Evolutionary conservation across 2,329 filamentous ascomycete species (phyloP), one percentile per base, ranked within the genome.

Genomic region (Zymoseptoria ardabiliae): DNA sequence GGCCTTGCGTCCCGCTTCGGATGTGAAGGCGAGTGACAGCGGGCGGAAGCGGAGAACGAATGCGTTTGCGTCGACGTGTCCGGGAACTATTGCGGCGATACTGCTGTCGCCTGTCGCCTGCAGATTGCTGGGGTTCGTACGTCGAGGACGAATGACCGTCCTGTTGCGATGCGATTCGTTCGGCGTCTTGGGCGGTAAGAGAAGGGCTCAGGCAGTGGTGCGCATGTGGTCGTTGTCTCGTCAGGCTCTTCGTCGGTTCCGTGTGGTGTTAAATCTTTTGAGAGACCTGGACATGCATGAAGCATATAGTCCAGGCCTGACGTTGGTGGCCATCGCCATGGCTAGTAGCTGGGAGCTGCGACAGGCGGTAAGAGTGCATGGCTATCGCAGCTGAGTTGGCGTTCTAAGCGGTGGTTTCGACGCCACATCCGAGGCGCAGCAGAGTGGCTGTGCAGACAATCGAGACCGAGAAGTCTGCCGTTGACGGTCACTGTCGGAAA

Each of bases 21-120:
- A 51, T 51, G 50, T 21, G 11, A 17, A 21, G 19, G 45, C 45
- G 50, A 51, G 22, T 51, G 22, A 21, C 50, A 51, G 50, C 50
- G 50, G 50, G 50, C 20, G 50, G 20, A 21, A 51, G 50, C 50
- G 22, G 50, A 51, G 50, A 22, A 19, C 50, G 20, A 23, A 19
- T 51, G 50, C 50, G 50, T 51, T 51, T 51, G 50, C 50, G 50
- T 51, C 22, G 50, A 51, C 50, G 50, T 51, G 50, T 51, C 22
- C 50, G 8, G 35, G 35, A 45, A 51, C 50, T 21, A 51, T 21
- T 51, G 50, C 50, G 50, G 50, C 50, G 50, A 51, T 23, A 23
- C 17, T 51, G 50, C 50, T 51, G 50, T 51, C 35, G 30, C 30
- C 49, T 50, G 49, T 50, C 30, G 35, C 35, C 17, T 45, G 35